These are phyloP conservation scores for Telopea speciosissima DNA, from an alignment of 177 flowering plant genomes.

Conservation along the genomic window DNA sequence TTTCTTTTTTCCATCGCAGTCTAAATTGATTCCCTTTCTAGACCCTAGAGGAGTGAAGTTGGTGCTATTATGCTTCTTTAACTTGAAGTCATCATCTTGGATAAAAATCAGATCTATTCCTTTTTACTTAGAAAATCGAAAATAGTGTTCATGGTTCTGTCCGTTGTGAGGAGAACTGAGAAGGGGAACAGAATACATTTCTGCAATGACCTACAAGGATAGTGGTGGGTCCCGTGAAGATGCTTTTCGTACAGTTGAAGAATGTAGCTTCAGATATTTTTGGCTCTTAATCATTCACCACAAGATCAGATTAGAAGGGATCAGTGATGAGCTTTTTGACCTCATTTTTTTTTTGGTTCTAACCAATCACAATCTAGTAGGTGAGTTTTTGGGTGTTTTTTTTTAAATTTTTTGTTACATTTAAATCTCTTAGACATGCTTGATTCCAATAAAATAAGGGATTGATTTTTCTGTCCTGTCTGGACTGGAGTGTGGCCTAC, in stretches of 20 bases:
- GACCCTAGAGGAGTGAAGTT: conserved; percentile 8
- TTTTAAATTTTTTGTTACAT: too few relatives aligned
- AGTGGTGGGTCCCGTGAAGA: conserved; percentile 12
- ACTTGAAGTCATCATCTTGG: conserved; percentile 17
- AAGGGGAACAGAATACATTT: conserved; percentile 2
- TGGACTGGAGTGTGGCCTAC: too few relatives aligned
- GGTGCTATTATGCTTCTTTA: conserved; percentile 13
- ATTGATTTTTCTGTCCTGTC: too few relatives aligned
- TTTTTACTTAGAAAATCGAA: neutral
- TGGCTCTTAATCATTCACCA: conserved; percentile 51
- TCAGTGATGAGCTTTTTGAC: conserved; percentile 41
- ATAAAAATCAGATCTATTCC: conserved; percentile 5
- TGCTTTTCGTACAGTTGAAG: conserved; percentile 34
- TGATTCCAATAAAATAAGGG: too few relatives aligned
- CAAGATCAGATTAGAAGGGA: conserved; percentile 48
- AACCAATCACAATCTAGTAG: conserved; percentile 23
- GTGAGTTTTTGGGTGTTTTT: too few relatives aligned
- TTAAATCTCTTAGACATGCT: too few relatives aligned
- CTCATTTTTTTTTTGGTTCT: conserved; percentile 11
- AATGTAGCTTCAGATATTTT: conserved; percentile 38
- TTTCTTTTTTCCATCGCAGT: conserved; percentile 10
- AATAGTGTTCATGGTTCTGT: conserved; percentile 11
- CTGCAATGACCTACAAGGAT: conserved; percentile 1
- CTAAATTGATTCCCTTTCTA: conserved; percentile 15
- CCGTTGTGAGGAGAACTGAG: too few relatives aligned